Evolutionary conservation across 2,329 filamentous ascomycete genomes (phyloP).

Genomic region (Diaporthe vexans): DNA sequence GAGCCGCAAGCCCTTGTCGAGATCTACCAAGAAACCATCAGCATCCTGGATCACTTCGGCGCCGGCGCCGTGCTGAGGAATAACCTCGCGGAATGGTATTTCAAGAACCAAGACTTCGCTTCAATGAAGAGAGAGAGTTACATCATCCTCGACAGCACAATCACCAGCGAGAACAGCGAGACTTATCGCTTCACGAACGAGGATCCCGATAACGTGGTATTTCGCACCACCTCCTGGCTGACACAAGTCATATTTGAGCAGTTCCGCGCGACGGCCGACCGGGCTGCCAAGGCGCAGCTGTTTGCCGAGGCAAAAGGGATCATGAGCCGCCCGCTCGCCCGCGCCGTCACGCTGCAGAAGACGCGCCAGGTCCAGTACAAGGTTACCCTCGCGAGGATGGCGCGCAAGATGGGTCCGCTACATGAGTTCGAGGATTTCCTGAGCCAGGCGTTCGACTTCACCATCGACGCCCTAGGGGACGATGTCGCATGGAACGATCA

Average conservation of each 20-base stretch:
- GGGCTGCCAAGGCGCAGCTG: neutral
- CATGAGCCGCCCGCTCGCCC: neutral
- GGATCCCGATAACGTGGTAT: neutral
- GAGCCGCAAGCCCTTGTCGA: neutral
- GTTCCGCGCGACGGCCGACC: conserved; percentile 30
- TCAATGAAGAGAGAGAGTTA: neutral
- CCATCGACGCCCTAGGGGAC: conserved; percentile 12
- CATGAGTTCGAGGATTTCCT: conserved; percentile 34
- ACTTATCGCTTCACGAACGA: conserved; percentile 31
- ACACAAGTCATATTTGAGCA: conserved; percentile 22
- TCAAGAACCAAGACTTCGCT: neutral
- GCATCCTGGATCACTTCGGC: conserved; percentile 31
- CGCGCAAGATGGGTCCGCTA: conserved; percentile 23
- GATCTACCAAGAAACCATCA: conserved; percentile 23
- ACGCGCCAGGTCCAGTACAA: conserved; percentile 6
- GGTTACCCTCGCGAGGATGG: conserved; percentile 28
- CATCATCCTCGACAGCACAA: conserved; percentile 24
- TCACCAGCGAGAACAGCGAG: neutral
- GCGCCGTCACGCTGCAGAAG: neutral
- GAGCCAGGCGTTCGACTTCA: conserved; percentile 7
- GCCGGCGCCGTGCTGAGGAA: conserved; percentile 11
- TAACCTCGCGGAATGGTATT: neutral
- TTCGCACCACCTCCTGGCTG: neutral
- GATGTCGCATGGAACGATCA: conserved; percentile 33
- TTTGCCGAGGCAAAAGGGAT: conserved; percentile 33